Evolutionary conservation across 352 stramenopile genomes (phyloP).

Genomic region (Globisporangium paddicum): DNA sequence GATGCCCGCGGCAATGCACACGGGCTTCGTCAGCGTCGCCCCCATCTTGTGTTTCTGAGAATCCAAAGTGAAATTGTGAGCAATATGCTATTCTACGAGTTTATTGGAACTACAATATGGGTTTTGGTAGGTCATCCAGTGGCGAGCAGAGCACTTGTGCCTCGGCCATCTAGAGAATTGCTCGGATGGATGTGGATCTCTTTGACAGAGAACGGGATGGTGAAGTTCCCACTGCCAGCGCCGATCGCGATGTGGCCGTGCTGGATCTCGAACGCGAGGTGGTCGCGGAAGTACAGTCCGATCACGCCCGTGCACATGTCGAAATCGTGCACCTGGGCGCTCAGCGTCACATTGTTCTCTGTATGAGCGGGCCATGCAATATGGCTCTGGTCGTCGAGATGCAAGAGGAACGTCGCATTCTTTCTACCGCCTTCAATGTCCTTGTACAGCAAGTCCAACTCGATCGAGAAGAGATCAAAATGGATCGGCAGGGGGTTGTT

Average conservation of each 20-base stretch:
- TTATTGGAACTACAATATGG: not conserved
- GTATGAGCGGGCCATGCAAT: conserved; percentile 58
- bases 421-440: conserved; percentile 16
- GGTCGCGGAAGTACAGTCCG: conserved; percentile 55
- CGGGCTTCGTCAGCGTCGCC: conserved; percentile 37
- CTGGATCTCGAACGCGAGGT: conserved; percentile 63
- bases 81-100: not conserved
- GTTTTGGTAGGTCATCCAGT: not conserved
- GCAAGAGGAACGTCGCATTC: conserved; percentile 31
- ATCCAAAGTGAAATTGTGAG: not conserved
- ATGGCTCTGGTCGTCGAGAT: conserved; percentile 44
- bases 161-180: not conserved
- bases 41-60: conserved; percentile 35
- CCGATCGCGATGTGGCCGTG: conserved; percentile 52
- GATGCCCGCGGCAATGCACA: conserved; percentile 51
- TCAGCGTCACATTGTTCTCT: conserved; percentile 60
- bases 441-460: conserved; percentile 70
- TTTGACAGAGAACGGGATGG: conserved; percentile 61
- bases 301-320: conserved; percentile 62
- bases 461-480: conserved; percentile 62
- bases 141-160: not conserved
- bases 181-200: conserved; percentile 63
- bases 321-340: conserved; percentile 49
- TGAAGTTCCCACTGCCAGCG: conserved; percentile 59
- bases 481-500: conserved; percentile 80